A percentile compares a stretch with the other conserved stretches of the same genome.
Evolutionary conservation across 768 basidiomycete genomes (phyloP).

Genomic region (Boletus pseudopeckii): DNA sequence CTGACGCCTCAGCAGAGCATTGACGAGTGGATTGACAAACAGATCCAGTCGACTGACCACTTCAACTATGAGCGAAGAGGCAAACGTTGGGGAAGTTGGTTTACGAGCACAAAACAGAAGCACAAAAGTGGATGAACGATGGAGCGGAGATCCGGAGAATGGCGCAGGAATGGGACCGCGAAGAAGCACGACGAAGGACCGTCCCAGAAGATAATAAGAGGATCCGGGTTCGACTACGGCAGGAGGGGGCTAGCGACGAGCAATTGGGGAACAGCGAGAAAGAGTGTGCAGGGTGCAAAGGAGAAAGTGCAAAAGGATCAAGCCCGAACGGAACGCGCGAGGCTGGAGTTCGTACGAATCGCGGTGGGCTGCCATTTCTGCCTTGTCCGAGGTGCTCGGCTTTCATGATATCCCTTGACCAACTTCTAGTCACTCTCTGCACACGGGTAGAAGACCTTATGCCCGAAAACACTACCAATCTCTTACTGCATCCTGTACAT

Average conservation of each 20-base stretch:
- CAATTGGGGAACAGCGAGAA: slow-evolving; percentile 46
- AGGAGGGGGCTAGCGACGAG: slow-evolving; percentile 45
- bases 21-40: slow-evolving; percentile 63
- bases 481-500: too few relatives aligned
- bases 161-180: slow-evolving; percentile 43
- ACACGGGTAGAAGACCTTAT: too few relatives aligned
- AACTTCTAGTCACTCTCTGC: too few relatives aligned
- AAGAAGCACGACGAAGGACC: slow-evolving; percentile 41
- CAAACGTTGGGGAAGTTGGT: slow-evolving; percentile 33
- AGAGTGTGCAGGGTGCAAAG: slow-evolving; percentile 30
- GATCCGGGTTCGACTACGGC: slow-evolving; percentile 50
- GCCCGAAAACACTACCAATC: too few relatives aligned
- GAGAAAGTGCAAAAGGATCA: slow-evolving; percentile 46
- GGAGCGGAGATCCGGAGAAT: slow-evolving; percentile 44
- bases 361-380: slow-evolving; percentile 53
- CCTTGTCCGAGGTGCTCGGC: slow-evolving; percentile 44
- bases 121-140: slow-evolving; percentile 50
- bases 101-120: slow-evolving; percentile 51
- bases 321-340: slow-evolving; percentile 40
- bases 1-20: slow-evolving; percentile 40
- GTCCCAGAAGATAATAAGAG: slow-evolving; percentile 53
- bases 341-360: slow-evolving; percentile 53
- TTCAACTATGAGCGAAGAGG: slow-evolving; percentile 26
- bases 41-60: slow-evolving; percentile 37
- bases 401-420: slow-evolving; percentile 78